Evolutionary conservation across 75 land plant genomes (phyloP).

Genomic region (Ceratopteris richardii): DNA sequence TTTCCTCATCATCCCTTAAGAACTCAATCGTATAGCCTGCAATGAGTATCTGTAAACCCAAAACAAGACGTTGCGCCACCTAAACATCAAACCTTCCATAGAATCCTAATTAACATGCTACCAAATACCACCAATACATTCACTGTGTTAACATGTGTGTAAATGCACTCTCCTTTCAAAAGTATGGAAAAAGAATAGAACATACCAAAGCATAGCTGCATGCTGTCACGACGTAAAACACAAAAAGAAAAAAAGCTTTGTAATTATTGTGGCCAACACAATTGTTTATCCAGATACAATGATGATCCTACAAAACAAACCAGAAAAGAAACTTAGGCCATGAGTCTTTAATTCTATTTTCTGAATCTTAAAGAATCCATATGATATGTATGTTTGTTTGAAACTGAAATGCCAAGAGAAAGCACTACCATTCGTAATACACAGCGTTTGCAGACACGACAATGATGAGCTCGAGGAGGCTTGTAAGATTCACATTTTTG

Average conservation of each 20-base stretch:
- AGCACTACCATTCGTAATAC: slow-evolving; percentile 84
- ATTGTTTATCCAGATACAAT: slow-evolving; percentile 96
- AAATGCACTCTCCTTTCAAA: too few relatives aligned
- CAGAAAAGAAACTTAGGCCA: neutral
- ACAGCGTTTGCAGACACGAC: slow-evolving; percentile 95
- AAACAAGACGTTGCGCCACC: neutral
- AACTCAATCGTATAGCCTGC: neutral
- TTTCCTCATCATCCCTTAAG: too few relatives aligned
- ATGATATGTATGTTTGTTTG: too few relatives aligned
- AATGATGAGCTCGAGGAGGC: slow-evolving; percentile 97
- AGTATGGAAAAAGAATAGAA: neutral
- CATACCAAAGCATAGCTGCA: slow-evolving; percentile 78
- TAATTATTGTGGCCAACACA: slow-evolving; percentile 98
- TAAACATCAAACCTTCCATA: neutral
- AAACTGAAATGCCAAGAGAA: too few relatives aligned
- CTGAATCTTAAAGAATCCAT: too few relatives aligned
- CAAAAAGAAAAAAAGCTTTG: slow-evolving; percentile 87
- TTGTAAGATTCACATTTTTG: slow-evolving; percentile 91
- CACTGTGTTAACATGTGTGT: too few relatives aligned
- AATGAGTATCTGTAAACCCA: slow-evolving; percentile 4
- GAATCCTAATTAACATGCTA: neutral
- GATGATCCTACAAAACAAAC: slow-evolving; percentile 70
- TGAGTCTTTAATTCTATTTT: too few relatives aligned
- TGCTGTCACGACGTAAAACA: slow-evolving; percentile 66
- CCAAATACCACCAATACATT: neutral